Evolutionary conservation across 2,329 filamentous ascomycete genomes (phyloP).

Genomic region (Neodidymelliopsis sp.): DNA sequence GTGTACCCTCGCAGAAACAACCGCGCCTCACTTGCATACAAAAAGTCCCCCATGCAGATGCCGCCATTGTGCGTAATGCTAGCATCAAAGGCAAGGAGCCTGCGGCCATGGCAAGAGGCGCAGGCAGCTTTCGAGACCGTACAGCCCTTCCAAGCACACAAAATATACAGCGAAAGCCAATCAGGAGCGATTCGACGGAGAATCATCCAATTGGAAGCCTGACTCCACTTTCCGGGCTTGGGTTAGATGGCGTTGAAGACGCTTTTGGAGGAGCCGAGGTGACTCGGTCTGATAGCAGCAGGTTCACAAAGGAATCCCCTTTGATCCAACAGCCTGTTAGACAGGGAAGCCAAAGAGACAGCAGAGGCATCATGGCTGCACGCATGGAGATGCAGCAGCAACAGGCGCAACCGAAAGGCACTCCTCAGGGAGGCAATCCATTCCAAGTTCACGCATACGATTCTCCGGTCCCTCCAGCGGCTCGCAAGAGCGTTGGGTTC

Average conservation of each 20-base stretch:
- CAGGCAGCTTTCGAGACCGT: conserved; percentile 44
- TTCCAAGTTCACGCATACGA: conserved; percentile 38
- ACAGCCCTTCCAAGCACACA: conserved; percentile 24
- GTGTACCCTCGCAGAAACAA: conserved; percentile 33
- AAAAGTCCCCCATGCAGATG: conserved; percentile 27
- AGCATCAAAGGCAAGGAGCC: conserved; percentile 46
- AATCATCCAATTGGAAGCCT: conserved; percentile 12
- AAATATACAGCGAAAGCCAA: conserved; percentile 34
- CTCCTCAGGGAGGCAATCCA: conserved; percentile 42
- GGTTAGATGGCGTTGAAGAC: conserved; percentile 44
- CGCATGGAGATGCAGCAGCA: conserved; percentile 51
- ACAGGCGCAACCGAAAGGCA: conserved; percentile 46
- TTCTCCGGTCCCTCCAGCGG: conserved; percentile 41
- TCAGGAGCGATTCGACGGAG: conserved; percentile 10
- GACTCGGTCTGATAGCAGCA: conserved; percentile 47
- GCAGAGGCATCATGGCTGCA: conserved; percentile 44
- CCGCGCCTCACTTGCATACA: conserved; percentile 25
- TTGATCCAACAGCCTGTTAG: conserved; percentile 27
- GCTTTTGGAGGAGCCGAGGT: conserved; percentile 34
- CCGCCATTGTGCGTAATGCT: conserved; percentile 26
- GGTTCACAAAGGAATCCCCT: conserved; percentile 29
- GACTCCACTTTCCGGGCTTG: conserved; percentile 39
- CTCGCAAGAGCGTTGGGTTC: conserved; percentile 53
- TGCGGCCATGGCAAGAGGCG: conserved; percentile 31
- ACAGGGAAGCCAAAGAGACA: conserved; percentile 36